Conservation (phyloP, 1,284 basidiomycete species). For the Microbotryomycetes sp. region DNA sequence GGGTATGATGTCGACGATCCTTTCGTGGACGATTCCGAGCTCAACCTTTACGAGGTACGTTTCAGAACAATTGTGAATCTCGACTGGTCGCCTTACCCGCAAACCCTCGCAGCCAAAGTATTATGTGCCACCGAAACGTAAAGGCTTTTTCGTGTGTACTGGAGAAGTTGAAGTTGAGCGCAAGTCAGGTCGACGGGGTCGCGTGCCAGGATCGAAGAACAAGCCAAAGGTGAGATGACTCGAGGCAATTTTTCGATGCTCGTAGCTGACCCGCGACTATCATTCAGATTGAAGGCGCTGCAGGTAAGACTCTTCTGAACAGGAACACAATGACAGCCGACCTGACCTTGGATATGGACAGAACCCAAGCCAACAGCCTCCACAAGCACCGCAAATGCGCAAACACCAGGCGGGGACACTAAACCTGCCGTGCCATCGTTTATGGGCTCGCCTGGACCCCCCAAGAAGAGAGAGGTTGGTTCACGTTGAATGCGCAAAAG, state of each 20-base stretch:
- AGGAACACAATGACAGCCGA: too few relatives aligned
- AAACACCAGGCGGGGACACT: conserved; percentile 6
- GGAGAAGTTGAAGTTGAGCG: conserved; percentile 64
- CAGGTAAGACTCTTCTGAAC: too few relatives aligned
- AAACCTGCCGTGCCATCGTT: background rate
- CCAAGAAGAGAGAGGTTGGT: background rate
- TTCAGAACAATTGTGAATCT: too few relatives aligned
- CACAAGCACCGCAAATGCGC: too few relatives aligned
- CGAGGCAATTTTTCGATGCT: too few relatives aligned
- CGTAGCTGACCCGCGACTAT: too few relatives aligned
- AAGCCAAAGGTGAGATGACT: conserved; percentile 25
- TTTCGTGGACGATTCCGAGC: conserved; percentile 96
- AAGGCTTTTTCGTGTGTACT: conserved; percentile 46
- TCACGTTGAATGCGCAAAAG: too few relatives aligned
- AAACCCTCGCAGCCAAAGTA: conserved; percentile 23
- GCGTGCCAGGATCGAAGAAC: conserved; percentile 27
- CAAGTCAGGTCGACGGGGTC: conserved; percentile 9
- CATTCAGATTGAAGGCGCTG: too few relatives aligned
- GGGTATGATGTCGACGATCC: conserved; percentile 82
- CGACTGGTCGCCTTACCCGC: too few relatives aligned
- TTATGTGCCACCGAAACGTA: conserved; percentile 12
- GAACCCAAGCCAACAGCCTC: too few relatives aligned
- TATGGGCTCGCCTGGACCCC: background rate
- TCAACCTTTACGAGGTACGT: conserved; percentile 76
- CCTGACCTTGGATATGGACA: too few relatives aligned